phyloP scores from a whole-genome alignment of 148 eudicot genomes.

The Amaranthus cruentus region DNA sequence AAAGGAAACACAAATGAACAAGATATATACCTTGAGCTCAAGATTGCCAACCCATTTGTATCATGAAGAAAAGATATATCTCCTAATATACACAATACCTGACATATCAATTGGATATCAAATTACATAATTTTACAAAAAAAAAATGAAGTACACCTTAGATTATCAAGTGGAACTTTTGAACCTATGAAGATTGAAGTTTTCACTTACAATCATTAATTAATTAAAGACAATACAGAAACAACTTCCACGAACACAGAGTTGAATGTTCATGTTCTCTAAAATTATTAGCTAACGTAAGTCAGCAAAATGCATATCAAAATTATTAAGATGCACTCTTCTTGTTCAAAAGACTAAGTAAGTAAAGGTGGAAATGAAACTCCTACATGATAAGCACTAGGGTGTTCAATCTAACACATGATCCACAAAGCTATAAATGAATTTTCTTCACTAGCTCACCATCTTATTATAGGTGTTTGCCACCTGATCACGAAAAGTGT shows the following conservation, averaged over 20 bases:
- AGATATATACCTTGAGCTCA: conserved; percentile 49
- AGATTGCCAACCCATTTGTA: conserved; percentile 86
- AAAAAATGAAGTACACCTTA: not conserved
- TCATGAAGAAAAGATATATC: conserved; percentile 94
- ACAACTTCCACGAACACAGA: not conserved
- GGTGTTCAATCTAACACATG: too few relatives aligned
- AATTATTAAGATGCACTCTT: not conserved
- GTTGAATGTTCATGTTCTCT: not conserved
- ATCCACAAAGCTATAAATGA: too few relatives aligned
- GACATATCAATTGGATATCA: conserved; percentile 7
- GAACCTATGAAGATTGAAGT: not conserved
- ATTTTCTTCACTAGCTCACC: too few relatives aligned
- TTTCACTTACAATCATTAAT: not conserved
- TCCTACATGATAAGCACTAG: not conserved
- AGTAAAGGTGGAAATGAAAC: not conserved
- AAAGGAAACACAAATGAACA: not conserved
- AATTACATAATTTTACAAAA: not conserved
- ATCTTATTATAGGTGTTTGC: not conserved
- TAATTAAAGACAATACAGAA: not conserved
- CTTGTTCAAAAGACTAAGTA: not conserved
- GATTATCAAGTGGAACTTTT: not conserved
- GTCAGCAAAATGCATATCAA: not conserved
- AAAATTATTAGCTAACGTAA: not conserved
- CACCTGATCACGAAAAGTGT: not conserved
- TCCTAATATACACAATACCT: conserved; percentile 84